Evolutionary conservation across 2,329 filamentous ascomycete species (phyloP).

Genomic region (Aureobasidium sp.): DNA sequence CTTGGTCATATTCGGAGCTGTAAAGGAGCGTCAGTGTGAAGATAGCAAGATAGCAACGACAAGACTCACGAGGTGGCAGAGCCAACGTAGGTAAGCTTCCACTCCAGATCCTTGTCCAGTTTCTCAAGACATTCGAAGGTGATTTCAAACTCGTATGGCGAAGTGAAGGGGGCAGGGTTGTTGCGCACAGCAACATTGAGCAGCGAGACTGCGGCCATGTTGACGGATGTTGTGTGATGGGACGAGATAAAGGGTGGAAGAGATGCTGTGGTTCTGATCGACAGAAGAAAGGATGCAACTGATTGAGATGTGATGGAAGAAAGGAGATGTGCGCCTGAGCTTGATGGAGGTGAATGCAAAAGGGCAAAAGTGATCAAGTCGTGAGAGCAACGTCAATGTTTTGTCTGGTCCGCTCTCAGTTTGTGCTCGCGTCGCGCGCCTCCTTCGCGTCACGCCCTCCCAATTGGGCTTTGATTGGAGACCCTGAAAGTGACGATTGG

Average conservation of each 20-base stretch:
- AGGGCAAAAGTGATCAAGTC: constrained; percentile 1
- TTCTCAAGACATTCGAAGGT: constrained; percentile 96
- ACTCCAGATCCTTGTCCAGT: constrained; percentile 95
- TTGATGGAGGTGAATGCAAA: neutral
- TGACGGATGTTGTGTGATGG: constrained; percentile 7
- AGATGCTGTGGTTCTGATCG: neutral
- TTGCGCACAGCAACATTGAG: constrained; percentile 93
- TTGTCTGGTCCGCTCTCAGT: neutral
- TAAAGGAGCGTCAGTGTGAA: constrained; percentile 4
- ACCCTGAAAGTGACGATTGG: neutral
- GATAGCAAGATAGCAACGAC: constrained; percentile 20
- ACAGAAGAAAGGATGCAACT: neutral
- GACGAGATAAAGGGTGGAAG: neutral
- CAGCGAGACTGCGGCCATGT: constrained; percentile 92
- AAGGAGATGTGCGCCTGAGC: neutral
- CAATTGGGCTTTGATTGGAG: neutral
- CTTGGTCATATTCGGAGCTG: constrained; percentile 94
- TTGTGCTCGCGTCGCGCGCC: neutral
- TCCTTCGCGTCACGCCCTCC: neutral
- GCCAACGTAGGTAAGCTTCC: constrained; percentile 98
- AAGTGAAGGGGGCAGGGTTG: constrained; percentile 90
- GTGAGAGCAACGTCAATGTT: constrained; percentile 6
- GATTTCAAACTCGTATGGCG: constrained; percentile 95
- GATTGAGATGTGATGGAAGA: neutral
- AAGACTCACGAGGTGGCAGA: constrained; percentile 82